A percentile compares a stretch with the other conserved stretches of the same genome.
Evolutionary conservation across 2,329 filamentous ascomycete genomes (phyloP).

Genomic region (Beauveria varroae): DNA sequence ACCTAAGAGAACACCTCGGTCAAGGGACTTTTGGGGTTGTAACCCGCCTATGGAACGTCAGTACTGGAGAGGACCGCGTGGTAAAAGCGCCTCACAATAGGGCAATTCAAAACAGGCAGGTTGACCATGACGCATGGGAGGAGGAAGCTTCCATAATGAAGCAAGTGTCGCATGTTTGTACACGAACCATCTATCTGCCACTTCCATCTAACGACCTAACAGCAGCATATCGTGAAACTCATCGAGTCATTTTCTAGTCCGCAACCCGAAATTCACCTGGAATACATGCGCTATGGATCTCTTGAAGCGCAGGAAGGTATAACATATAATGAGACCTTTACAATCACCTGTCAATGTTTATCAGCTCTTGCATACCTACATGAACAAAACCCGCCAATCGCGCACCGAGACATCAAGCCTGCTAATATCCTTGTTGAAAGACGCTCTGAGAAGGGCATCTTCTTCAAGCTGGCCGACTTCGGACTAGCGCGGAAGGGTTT

Average conservation of each 20-base stretch:
- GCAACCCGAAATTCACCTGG: neutral
- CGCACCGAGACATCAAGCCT: conserved; percentile 85
- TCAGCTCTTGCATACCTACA: conserved; percentile 17
- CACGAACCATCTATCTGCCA: neutral
- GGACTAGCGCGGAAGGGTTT: conserved; percentile 69
- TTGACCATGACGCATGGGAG: neutral
- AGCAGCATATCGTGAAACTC: neutral
- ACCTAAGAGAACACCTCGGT: neutral
- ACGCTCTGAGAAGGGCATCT: conserved; percentile 56
- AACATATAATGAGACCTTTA: conserved; percentile 11
- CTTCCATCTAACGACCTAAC: neutral
- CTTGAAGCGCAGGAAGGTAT: neutral
- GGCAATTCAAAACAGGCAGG: neutral
- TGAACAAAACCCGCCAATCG: conserved; percentile 42
- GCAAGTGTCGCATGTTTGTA: neutral
- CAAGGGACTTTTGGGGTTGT: too few species aligned
- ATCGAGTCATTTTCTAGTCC: neutral
- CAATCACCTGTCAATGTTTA: conserved; percentile 13
- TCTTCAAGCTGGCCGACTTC: neutral
- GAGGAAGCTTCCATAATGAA: neutral
- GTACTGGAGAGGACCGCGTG: neutral
- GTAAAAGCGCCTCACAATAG: neutral
- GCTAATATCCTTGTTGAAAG: conserved; percentile 79
- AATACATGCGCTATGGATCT: neutral
- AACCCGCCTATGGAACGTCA: neutral